Percentiles rank a stretch among this genome's conserved stretches.
Conservation (phyloP, 1,284 basidiomycete genomes). For the Microbotryum saponariae region DNA sequence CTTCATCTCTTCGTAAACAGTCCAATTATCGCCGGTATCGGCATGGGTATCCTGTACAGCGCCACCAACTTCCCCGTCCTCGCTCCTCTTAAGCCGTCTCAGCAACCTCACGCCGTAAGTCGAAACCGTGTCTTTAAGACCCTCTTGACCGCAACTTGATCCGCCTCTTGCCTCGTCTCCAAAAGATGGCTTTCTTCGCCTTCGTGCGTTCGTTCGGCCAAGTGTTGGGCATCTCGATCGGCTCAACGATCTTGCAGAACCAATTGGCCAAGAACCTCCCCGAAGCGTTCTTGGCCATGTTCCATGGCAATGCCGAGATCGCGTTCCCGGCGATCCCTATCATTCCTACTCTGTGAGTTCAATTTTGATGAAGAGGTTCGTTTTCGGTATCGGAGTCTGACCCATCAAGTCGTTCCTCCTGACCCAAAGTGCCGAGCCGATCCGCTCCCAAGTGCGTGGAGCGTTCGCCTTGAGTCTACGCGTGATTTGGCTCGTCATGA, state of each 20-base stretch:
- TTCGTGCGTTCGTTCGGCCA: slow-evolving; percentile 24
- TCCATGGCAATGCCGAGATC: neutral
- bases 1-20: neutral
- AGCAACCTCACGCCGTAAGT: slow-evolving; percentile 25
- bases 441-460: slow-evolving; percentile 17
- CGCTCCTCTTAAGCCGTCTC: slow-evolving; percentile 13
- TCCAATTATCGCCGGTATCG: slow-evolving; percentile 14
- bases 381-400: neutral
- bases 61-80: slow-evolving; percentile 38
- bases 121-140: neutral
- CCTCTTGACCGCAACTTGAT: no score
- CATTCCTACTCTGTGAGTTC: slow-evolving; percentile 15
- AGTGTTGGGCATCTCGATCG: slow-evolving; percentile 26
- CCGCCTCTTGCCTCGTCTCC: neutral
- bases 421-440: slow-evolving; percentile 20
- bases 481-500: slow-evolving; percentile 27
- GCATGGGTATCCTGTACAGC: slow-evolving; percentile 28
- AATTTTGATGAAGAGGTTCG: neutral
- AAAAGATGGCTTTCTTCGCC: slow-evolving; percentile 20
- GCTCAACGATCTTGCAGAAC: slow-evolving; percentile 19
- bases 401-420: neutral
- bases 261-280: slow-evolving; percentile 10
- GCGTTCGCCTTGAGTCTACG: slow-evolving; percentile 27
- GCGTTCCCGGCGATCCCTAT: slow-evolving; percentile 18
- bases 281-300: neutral